Evolutionary conservation across 2,329 filamentous ascomycete genomes (phyloP), one percentile per base, ranked within the genome.

Genomic region (Decorospora gaudefroyi): DNA sequence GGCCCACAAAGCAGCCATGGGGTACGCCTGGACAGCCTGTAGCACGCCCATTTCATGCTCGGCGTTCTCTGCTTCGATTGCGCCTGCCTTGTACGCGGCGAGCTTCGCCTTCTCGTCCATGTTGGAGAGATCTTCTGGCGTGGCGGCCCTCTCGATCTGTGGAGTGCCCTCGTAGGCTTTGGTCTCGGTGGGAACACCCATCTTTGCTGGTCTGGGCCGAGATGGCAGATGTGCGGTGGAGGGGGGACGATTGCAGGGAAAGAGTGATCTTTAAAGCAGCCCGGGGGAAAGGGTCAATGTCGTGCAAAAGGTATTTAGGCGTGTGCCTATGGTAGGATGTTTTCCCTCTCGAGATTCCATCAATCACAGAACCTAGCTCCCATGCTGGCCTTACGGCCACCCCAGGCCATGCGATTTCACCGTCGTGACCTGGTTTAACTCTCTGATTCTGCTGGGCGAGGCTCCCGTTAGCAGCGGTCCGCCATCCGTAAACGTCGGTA

Each of bases 41-140:
- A 74, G 31, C 45, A 78, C 75, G 1, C 59, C 67, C 77, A 80
- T 78, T 21, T 72, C 61, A 58, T 79, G 76, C 62, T 82, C 78
- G 17, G 53, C 61, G 49, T 74, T 76, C 69, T 85, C 82, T 9
- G 79, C 82, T 49, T 80, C 76, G 56, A 82, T 77, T 51, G 80
- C 80, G 55, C 72, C 78, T 4, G 71, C 67, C 71, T 77, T 78
- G 74, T 73, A 75, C 42, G 74, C 71, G 51, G 68, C 56, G 46
- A 65, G 49, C 42, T 60, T 47, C 10, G 67, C 67, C 40, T 77
- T 74, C 47, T 73, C 69, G 49, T 71, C 67, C 10, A 60, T 47
- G 45, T 43, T 19, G 19, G 45, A 28, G 27, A 59, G 50, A 7
- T 64, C 59, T 3, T 58, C 48, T 15, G 52, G 53, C 19, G 47